phyloP scores from a whole-genome alignment of 192 early-diverging fungal species.

The Kappamyces sp. region DNA sequence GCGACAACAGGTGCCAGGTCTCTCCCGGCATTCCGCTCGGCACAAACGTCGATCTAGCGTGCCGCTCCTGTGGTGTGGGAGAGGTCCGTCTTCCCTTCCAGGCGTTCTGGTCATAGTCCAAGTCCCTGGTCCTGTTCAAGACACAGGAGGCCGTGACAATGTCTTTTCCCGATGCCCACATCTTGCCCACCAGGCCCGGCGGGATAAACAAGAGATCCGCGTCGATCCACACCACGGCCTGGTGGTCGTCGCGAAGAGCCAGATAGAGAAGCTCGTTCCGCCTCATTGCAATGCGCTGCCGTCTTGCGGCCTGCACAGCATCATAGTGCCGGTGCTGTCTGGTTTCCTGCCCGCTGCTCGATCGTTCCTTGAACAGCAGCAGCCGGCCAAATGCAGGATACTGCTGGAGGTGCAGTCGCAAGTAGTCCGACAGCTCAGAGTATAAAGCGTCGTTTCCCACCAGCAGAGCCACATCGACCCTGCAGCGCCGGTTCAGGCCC shows the following conservation, averaged over 20 bases:
- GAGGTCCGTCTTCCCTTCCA: conserved; percentile 17
- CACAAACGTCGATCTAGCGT: conserved; percentile 2
- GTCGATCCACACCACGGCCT: conserved; percentile 33
- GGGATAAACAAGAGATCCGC: conserved; percentile 26
- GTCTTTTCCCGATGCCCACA: conserved; percentile 29
- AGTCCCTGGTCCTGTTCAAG: background rate
- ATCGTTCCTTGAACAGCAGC: no score
- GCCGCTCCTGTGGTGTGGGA: conserved; percentile 19
- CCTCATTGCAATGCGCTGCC: conserved; percentile 23
- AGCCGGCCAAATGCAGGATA: no score
- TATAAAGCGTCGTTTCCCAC: no score
- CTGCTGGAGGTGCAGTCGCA: no score
- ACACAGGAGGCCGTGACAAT: conserved; percentile 28
- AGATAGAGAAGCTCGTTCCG: conserved; percentile 23
- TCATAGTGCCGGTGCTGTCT: conserved; percentile 21
- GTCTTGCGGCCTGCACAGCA: conserved; percentile 17
- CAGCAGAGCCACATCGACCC: no score
- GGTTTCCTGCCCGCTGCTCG: background rate
- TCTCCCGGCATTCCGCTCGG: background rate
- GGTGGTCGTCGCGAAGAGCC: conserved; percentile 16
- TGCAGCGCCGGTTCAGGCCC: no score
- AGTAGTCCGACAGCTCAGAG: no score
- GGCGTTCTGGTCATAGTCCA: conserved; percentile 13
- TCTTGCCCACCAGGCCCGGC: conserved; percentile 14
- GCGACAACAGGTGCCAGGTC: background rate